Percentiles rank a stretch among this genome's conserved stretches.
Evolutionary conservation across 202 grass and related monocot genomes (phyloP).

Genomic region (Setaria italica): DNA sequence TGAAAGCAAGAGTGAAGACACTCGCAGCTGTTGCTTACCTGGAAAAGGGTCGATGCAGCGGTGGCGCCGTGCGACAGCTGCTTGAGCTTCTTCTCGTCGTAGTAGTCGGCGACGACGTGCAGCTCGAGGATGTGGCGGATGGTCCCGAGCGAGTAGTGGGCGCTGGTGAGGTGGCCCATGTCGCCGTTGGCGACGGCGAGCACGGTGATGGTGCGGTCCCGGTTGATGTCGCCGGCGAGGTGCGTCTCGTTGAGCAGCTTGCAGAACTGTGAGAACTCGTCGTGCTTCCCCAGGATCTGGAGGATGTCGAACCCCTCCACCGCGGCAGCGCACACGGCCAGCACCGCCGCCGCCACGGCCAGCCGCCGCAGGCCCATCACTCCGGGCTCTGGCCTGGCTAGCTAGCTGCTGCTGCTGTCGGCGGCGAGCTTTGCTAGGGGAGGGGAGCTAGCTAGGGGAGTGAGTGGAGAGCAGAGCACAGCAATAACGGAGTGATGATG

Average conservation of each 20-base stretch:
- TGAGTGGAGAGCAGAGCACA: not conserved
- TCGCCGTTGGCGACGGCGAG: slow-evolving; percentile 68
- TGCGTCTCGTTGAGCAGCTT: slow-evolving; percentile 75
- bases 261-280: slow-evolving; percentile 85
- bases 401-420: not conserved
- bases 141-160: slow-evolving; percentile 63
- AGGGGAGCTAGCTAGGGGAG: not conserved
- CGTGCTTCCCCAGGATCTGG: slow-evolving; percentile 69
- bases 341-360: slow-evolving; percentile 9
- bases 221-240: slow-evolving; percentile 83
- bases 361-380: slow-evolving; percentile 11
- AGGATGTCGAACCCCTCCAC: slow-evolving; percentile 79
- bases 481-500: not conserved
- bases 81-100: slow-evolving; percentile 92
- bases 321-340: not conserved
- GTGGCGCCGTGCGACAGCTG: slow-evolving; percentile 72
- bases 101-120: slow-evolving; percentile 95
- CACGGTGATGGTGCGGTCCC: slow-evolving; percentile 82
- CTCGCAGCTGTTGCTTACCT: slow-evolving; percentile 43
- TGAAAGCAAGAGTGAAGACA: not conserved
- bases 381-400: not conserved
- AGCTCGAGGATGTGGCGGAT: slow-evolving; percentile 78
- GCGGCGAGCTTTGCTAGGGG: too few relatives aligned
- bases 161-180: slow-evolving; percentile 56
- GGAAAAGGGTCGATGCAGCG: slow-evolving; percentile 79